Percentiles rank a stretch among this genome's conserved stretches.
Evolutionary conservation across 495 filamentous ascomycete species (phyloP).

Genomic region (Oidiodendron maius): DNA sequence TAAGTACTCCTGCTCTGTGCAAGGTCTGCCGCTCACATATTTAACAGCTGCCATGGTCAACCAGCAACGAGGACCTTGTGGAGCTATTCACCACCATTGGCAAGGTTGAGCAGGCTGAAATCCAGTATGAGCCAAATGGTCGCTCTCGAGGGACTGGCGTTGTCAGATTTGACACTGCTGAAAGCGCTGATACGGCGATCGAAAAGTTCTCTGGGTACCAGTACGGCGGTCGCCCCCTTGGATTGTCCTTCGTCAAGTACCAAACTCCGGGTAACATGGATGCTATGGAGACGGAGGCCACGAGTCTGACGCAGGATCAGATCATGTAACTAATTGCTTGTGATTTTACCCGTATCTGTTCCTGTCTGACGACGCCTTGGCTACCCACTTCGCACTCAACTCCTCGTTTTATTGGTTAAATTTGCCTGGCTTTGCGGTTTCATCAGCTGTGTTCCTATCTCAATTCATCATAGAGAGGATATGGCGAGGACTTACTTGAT

Average conservation of each 20-base stretch:
- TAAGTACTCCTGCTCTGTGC: constrained; percentile 43
- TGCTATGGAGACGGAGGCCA: constrained; percentile 77
- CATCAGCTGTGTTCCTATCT: neutral
- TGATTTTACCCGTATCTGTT: too few relatives aligned
- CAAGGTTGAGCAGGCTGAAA: constrained; percentile 95
- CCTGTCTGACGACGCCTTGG: too few relatives aligned
- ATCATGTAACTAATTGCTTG: constrained; percentile 82
- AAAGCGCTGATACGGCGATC: constrained; percentile 89
- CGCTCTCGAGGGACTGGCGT: constrained; percentile 94
- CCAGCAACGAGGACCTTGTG: constrained; percentile 92
- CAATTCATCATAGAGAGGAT: constrained; percentile 4
- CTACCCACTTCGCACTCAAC: too few relatives aligned
- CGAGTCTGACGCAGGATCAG: constrained; percentile 86
- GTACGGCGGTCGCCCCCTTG: constrained; percentile 91
- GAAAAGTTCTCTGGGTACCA: constrained; percentile 97
- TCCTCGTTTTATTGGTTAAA: too few relatives aligned
- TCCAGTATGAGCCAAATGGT: constrained; percentile 95
- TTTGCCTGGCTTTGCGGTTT: neutral
- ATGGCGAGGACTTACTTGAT: neutral
- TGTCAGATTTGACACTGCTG: constrained; percentile 78
- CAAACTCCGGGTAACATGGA: constrained; percentile 54
- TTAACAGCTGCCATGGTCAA: constrained; percentile 89
- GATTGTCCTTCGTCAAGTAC: constrained; percentile 89
- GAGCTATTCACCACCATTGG: constrained; percentile 97
- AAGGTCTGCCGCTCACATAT: constrained; percentile 11